Evolutionary conservation across 768 basidiomycete genomes (phyloP).

Genomic region (Gymnopilus junonius): DNA sequence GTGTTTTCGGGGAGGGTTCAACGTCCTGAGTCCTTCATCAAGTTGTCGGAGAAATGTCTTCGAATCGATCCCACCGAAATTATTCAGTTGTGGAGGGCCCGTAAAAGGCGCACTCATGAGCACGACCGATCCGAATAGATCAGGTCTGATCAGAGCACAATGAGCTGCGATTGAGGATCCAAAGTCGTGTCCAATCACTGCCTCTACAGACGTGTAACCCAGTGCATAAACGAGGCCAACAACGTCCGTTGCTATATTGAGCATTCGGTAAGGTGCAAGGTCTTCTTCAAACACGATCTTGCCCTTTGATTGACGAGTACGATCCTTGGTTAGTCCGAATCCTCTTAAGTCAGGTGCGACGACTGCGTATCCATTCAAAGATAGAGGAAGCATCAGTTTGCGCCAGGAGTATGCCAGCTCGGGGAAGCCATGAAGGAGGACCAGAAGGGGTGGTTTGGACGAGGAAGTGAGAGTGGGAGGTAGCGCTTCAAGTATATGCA

Average conservation of each 20-base stretch:
- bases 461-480: slow-evolving; percentile 24
- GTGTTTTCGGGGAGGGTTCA: slow-evolving; percentile 60
- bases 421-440: slow-evolving; percentile 71
- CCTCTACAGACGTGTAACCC: slow-evolving; percentile 47
- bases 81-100: slow-evolving; percentile 42
- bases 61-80: slow-evolving; percentile 3
- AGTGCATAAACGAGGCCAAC: slow-evolving; percentile 55
- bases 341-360: slow-evolving; percentile 68
- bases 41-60: slow-evolving; percentile 20
- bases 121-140: slow-evolving; percentile 58
- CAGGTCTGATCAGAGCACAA: slow-evolving; percentile 58
- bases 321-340: slow-evolving; percentile 46
- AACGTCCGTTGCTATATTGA: slow-evolving; percentile 57
- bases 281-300: slow-evolving; percentile 50
- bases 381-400: slow-evolving; percentile 55
- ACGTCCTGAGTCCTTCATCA: slow-evolving; percentile 34
- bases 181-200: slow-evolving; percentile 66
- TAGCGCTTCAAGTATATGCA: slow-evolving; percentile 55
- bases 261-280: slow-evolving; percentile 49
- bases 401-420: slow-evolving; percentile 72
- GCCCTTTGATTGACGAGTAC: not conserved
- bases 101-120: slow-evolving; percentile 64
- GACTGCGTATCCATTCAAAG: slow-evolving; percentile 57
- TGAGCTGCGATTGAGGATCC: slow-evolving; percentile 58
- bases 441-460: slow-evolving; percentile 45